Evolutionary conservation across 495 filamentous ascomycete genomes (phyloP).

Genomic region (Neurospora sp.): DNA sequence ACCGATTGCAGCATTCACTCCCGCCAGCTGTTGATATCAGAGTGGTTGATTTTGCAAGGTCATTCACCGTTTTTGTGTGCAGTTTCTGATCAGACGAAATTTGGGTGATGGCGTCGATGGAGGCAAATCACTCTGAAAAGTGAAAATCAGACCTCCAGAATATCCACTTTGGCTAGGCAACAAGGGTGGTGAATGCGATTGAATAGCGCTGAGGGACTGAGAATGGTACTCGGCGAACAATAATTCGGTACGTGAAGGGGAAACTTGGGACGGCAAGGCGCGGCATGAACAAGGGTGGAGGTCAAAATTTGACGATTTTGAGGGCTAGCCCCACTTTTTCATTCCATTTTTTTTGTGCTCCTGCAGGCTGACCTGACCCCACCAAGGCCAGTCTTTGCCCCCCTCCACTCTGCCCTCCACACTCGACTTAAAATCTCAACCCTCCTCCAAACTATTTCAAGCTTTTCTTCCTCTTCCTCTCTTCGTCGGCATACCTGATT

Average conservation of each 20-base stretch:
- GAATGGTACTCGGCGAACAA: neutral
- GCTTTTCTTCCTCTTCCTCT: slow-evolving; percentile 17
- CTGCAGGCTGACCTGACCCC: slow-evolving; percentile 8
- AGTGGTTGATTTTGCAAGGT: neutral
- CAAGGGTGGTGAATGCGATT: neutral
- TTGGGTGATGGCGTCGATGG: neutral
- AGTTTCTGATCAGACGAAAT: neutral
- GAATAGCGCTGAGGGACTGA: neutral
- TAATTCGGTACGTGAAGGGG: neutral
- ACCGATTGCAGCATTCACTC: neutral
- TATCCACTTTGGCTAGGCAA: neutral
- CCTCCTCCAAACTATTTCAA: slow-evolving; percentile 13
- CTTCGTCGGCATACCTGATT: slow-evolving; percentile 29
- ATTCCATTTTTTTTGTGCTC: slow-evolving; percentile 14
- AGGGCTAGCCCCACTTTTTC: slow-evolving; percentile 17
- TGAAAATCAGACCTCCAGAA: neutral
- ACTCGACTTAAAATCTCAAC: slow-evolving; percentile 20
- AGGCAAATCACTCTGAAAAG: neutral
- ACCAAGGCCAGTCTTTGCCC: slow-evolving; percentile 12
- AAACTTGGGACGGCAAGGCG: slow-evolving; percentile 12
- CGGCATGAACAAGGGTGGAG: slow-evolving; percentile 8
- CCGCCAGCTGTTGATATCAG: neutral
- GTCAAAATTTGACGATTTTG: slow-evolving; percentile 7
- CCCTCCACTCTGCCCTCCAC: slow-evolving; percentile 6
- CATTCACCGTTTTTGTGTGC: neutral